These are phyloP conservation scores for Phytophthora sansomeana DNA, from an alignment of 352 stramenopile genomes.

Conservation along the genomic window DNA sequence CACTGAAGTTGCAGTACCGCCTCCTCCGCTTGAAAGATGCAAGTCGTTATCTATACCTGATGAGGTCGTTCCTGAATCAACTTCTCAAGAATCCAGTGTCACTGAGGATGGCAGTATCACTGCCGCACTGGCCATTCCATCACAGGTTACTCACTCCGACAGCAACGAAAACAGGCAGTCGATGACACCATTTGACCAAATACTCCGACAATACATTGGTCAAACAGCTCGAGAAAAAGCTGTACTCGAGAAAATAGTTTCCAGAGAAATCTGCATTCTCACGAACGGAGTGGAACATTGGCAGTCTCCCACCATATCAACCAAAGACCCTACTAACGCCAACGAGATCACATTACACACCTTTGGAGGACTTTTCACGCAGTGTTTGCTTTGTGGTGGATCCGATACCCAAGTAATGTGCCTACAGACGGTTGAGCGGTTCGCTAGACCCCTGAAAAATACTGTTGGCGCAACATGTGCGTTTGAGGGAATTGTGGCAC, in stretches of 20 bases:
- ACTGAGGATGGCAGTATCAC: neutral
- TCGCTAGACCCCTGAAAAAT: conserved; percentile 30
- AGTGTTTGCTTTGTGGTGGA: conserved; percentile 43
- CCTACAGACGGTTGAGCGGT: conserved; percentile 46
- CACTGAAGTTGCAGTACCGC: neutral
- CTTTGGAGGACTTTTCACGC: conserved; percentile 62
- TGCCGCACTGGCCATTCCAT: too few species aligned
- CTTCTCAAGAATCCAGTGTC: neutral
- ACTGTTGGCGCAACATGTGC: conserved; percentile 25
- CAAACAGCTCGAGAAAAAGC: conserved; percentile 30
- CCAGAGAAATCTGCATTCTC: neutral
- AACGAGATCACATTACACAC: conserved; percentile 46
- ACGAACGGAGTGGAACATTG: conserved; percentile 15
- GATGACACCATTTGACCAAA: conserved; percentile 31
- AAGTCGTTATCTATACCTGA: neutral
- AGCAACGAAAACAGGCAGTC: neutral
- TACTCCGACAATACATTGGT: conserved; percentile 27
- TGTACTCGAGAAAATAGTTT: conserved; percentile 29
- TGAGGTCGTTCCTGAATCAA: conserved; percentile 1
- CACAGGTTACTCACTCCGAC: neutral
- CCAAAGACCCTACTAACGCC: conserved; percentile 35
- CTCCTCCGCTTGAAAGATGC: neutral
- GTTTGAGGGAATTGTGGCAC: conserved; percentile 55
- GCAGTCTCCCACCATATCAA: conserved; percentile 30
- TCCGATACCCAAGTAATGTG: conserved; percentile 34